phyloP scores from a whole-genome alignment of 2,329 filamentous ascomycete species.

The Ceratocystis smalleyi region DNA sequence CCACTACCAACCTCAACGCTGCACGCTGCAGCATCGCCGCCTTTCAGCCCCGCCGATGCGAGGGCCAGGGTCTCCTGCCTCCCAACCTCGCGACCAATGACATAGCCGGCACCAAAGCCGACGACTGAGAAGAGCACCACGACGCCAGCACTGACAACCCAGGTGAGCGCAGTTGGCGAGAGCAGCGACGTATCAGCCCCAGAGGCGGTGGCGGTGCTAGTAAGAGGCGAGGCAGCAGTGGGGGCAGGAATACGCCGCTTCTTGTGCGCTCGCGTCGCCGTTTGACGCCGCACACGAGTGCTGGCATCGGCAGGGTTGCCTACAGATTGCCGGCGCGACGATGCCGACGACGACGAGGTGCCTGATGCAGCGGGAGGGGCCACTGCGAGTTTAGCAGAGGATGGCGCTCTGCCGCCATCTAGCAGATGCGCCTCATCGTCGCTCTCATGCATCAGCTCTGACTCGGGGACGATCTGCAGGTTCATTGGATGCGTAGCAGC shows the following conservation, averaged over 20 bases:
- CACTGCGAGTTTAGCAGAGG: conserved; percentile 11
- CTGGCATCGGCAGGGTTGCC: conserved; percentile 25
- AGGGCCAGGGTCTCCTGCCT: conserved; percentile 39
- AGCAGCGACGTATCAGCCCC: conserved; percentile 30
- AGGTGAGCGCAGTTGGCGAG: conserved; percentile 46
- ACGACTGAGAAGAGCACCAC: conserved; percentile 53
- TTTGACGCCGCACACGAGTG: background rate
- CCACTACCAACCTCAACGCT: conserved; percentile 39
- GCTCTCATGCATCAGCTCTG: conserved; percentile 35
- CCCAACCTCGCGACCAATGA: conserved; percentile 51
- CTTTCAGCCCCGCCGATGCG: conserved; percentile 29
- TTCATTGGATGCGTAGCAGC: conserved; percentile 39
- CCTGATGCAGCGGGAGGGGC: background rate
- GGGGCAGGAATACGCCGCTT: conserved; percentile 36
- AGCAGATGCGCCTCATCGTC: background rate
- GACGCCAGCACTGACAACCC: conserved; percentile 51
- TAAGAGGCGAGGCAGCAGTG: background rate
- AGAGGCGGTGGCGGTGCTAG: conserved; percentile 18
- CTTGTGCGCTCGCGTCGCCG: conserved; percentile 26
- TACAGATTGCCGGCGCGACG: background rate
- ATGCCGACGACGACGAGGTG: background rate
- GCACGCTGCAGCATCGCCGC: conserved; percentile 25
- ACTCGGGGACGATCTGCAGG: conserved; percentile 44
- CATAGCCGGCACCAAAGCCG: conserved; percentile 53
- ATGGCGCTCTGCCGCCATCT: conserved; percentile 12